These are phyloP conservation scores for Quercus robur DNA, from an alignment of 306 rosid species.

Conservation along the genomic window DNA sequence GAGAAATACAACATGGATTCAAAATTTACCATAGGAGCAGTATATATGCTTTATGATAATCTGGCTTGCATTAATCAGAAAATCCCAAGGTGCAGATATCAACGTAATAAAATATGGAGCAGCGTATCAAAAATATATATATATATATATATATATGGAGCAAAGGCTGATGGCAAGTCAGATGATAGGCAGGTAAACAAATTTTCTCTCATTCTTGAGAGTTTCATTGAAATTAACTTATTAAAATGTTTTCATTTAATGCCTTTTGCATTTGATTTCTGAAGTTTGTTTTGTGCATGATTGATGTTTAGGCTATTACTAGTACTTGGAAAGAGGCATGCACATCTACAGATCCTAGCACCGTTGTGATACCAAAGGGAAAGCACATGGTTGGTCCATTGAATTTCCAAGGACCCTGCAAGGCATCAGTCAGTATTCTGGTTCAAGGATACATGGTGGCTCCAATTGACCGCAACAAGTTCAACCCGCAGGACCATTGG, in stretches of 20 bases:
- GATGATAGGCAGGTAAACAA: conserved; percentile 29
- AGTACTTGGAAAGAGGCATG: conserved; percentile 32
- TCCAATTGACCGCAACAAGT: not conserved
- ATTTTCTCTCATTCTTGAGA: not conserved
- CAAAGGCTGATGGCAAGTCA: conserved; percentile 25
- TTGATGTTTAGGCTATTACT: conserved; percentile 2
- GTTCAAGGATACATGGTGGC: conserved; percentile 21
- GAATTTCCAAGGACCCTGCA: conserved; percentile 32
- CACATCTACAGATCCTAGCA: not conserved
- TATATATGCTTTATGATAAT: conserved; percentile 12
- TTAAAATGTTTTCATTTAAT: not conserved
- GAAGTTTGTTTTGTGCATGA: no score
- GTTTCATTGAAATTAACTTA: not conserved
- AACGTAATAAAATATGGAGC: conserved; percentile 33
- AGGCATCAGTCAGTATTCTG: not conserved
- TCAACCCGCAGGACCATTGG: conserved; percentile 18
- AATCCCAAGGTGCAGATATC: conserved; percentile 19
- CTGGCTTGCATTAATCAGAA: not conserved
- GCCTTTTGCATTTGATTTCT: not conserved
- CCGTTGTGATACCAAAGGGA: conserved; percentile 10
- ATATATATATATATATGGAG: conserved; percentile 16
- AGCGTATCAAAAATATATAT: no score
- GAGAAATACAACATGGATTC: conserved; percentile 11
- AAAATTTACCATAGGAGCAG: not conserved
- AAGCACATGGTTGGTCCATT: conserved; percentile 1